Base-by-base conservation (phyloP, 176 grass and related monocot genomes). In the Oryza punctata region DNA sequence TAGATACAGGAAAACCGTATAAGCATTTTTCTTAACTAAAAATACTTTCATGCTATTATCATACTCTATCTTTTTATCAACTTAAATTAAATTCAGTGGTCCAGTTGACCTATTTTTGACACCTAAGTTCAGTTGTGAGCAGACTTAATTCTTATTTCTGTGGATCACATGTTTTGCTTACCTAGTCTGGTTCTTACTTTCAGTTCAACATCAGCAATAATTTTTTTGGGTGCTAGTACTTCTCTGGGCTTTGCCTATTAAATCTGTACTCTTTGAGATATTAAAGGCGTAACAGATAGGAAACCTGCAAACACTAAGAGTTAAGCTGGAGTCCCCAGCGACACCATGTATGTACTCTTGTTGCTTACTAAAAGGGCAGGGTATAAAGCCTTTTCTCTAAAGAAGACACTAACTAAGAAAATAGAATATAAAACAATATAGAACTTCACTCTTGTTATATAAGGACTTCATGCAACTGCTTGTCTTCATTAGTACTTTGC, bases 101-200 rank as follows among this genome's bases (percentile, higher is more conserved):
- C 54, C 19, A 10, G 19, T 60, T 23, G 7, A 8, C 54, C 21
- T 59, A 59, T 1, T 2, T n/a, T 59, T 59, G 54, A 8, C 19
- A 59, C 19, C 18, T 23, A 23, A 60, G 21, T 60, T 6, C 23
- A 60, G 54, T 60, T 60, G 21, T 23, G 21, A 60, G 8, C 7
- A 60, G 19, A 12, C 37, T 71, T 70, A 70, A 70, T 67, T 19
- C 10, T 33, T 67, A 11, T 25, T 74, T 44, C 52, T 25, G 14
- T 13, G 70, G 23, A 23, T 12, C 38, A n/a, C 46, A 12, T 45
- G 30, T 63, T 72, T 72, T 72, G 4, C 25, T 27, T 25, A 81
- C 79, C 21, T 70, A 19, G n/a, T 52, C 72, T 29, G 27, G 18
- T 41, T 14, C 52, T 88, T 84, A 46, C 76, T 84, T 60, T 66